Percentiles rank a stretch among this genome's conserved stretches.
These are phyloP conservation scores for Purshia tridentata DNA, from an alignment of 306 rosid species.

Conservation along the genomic window DNA sequence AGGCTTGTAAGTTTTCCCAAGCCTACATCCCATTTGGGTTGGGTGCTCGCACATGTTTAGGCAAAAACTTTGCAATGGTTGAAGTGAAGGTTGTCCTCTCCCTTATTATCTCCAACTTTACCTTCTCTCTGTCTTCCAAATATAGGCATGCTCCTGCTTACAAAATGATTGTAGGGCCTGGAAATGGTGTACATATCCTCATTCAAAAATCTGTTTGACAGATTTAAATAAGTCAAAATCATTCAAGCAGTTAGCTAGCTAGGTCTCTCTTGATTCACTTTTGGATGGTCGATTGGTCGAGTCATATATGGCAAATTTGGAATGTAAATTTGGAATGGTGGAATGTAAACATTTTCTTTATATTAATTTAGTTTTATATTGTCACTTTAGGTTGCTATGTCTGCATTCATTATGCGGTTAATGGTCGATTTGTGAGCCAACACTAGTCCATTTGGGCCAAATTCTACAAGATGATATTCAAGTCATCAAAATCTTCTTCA, in stretches of 20 bases:
- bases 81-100: constrained; percentile 55
- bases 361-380: not conserved
- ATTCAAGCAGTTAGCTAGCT: not conserved
- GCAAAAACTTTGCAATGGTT: constrained; percentile 80
- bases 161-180: constrained; percentile 83
- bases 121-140: constrained; percentile 63
- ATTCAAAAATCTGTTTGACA: constrained; percentile 32
- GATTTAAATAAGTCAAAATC: not conserved
- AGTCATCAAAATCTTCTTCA: too few relatives aligned
- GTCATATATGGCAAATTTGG: not conserved
- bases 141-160: constrained; percentile 73
- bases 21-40: constrained; percentile 78
- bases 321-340: not conserved
- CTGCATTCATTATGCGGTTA: too few relatives aligned
- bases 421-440: too few relatives aligned
- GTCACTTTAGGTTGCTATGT: too few relatives aligned
- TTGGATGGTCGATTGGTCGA: not conserved
- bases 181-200: constrained; percentile 55
- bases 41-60: constrained; percentile 76
- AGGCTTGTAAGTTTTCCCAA: constrained; percentile 70
- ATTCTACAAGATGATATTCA: too few relatives aligned
- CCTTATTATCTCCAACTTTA: constrained; percentile 50
- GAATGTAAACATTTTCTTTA: not conserved
- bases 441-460: too few relatives aligned
- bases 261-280: not conserved